Conservation (phyloP, 176 grass and related monocot genomes). For the Puccinellia tenuiflora region DNA sequence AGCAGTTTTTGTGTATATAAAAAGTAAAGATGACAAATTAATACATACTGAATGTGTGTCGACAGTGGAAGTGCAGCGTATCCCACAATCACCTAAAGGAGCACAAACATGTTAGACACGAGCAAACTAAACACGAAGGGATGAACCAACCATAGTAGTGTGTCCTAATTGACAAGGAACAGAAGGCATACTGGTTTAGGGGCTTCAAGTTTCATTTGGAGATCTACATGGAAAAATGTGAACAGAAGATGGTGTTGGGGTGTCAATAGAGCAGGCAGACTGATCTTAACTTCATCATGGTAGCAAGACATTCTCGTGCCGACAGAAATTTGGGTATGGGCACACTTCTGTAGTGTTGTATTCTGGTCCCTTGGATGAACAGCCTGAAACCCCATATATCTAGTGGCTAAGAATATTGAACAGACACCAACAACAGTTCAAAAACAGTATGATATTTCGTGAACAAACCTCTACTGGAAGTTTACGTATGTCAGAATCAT, state of each 20-base stretch:
- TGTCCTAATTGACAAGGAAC: slow-evolving; percentile 19
- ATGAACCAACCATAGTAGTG: slow-evolving; percentile 3
- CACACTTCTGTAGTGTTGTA: slow-evolving; percentile 72
- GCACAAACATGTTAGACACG: slow-evolving; percentile 30
- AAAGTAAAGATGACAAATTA: slow-evolving; percentile 16
- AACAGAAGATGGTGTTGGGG: slow-evolving; percentile 96
- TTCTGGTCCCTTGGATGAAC: slow-evolving; percentile 71
- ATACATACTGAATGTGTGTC: slow-evolving; percentile 90
- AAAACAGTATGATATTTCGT: slow-evolving; percentile 8
- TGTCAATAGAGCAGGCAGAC: slow-evolving; percentile 80
- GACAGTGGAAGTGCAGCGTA: slow-evolving; percentile 92
- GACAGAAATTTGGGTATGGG: slow-evolving; percentile 83
- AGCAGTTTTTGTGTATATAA: not conserved
- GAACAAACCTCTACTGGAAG: slow-evolving; percentile 80
- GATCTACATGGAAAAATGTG: slow-evolving; percentile 92
- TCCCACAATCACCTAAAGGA: slow-evolving; percentile 71
- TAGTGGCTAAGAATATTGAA: slow-evolving; percentile 35
- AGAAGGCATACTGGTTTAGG: slow-evolving; percentile 77
- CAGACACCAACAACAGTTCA: slow-evolving; percentile 2
- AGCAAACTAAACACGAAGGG: slow-evolving; percentile 13
- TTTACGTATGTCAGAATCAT: slow-evolving; percentile 86
- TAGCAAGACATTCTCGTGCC: slow-evolving; percentile 81
- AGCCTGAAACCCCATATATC: slow-evolving; percentile 54
- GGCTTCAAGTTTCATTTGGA: slow-evolving; percentile 94
- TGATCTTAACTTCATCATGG: slow-evolving; percentile 97